A percentile compares a stretch with the other conserved stretches of the same genome.
Conservation (phyloP, 1,284 basidiomycete genomes). For the Leccinum subspadiceum region DNA sequence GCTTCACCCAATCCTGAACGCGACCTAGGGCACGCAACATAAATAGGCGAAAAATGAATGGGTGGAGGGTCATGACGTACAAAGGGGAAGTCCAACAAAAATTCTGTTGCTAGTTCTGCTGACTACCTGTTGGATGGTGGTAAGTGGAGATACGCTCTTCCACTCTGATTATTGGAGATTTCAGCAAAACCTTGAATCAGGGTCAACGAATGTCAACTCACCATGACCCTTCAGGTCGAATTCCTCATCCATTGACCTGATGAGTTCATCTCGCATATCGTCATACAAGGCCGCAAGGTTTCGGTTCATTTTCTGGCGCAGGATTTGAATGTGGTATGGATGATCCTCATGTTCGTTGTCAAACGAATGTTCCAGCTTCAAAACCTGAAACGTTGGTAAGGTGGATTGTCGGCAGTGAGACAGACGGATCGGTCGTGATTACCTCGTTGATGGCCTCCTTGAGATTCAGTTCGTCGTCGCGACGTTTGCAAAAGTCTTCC, state of each 20-base stretch:
- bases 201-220: slow-evolving; percentile 3
- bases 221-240: slow-evolving; percentile 20
- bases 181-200: not conserved
- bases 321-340: slow-evolving; percentile 29
- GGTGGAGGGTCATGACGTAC: slow-evolving; percentile 21
- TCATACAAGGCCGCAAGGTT: slow-evolving; percentile 27
- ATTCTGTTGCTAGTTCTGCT: slow-evolving; percentile 37
- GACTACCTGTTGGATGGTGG: slow-evolving; percentile 27
- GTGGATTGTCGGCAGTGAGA: not conserved
- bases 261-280: slow-evolving; percentile 36
- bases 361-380: slow-evolving; percentile 12
- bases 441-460: slow-evolving; percentile 12
- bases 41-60: not conserved
- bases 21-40: slow-evolving; percentile 33
- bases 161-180: slow-evolving; percentile 26
- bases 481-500: slow-evolving; percentile 42
- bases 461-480: slow-evolving; percentile 32
- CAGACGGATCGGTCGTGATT: not conserved
- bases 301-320: slow-evolving; percentile 32
- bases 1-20: slow-evolving; percentile 34
- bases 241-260: slow-evolving; percentile 28
- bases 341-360: slow-evolving; percentile 25
- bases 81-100: slow-evolving; percentile 41
- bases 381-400: not conserved
- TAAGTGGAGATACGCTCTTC: slow-evolving; percentile 24